These are phyloP conservation scores for Lagerstroemia speciosa DNA, from an alignment of 345 rosid genomes.

Conservation along the genomic window DNA sequence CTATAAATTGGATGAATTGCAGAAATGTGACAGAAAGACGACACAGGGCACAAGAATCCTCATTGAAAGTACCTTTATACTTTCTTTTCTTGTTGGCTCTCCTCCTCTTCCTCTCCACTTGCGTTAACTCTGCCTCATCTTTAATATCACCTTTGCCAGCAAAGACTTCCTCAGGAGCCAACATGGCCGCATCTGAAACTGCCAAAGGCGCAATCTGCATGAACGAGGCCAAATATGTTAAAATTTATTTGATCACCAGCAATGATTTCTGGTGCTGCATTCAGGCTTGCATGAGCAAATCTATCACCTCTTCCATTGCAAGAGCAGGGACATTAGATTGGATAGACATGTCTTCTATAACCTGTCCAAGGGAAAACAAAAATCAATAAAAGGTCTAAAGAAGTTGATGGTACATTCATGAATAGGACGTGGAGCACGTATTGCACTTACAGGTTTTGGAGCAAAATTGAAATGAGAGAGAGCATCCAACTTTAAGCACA, in stretches of 20 bases:
- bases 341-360: slow-evolving; percentile 82
- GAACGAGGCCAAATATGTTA: not conserved
- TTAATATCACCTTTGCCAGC: slow-evolving; percentile 71
- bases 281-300: not conserved
- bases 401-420: not conserved
- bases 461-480: slow-evolving; percentile 95
- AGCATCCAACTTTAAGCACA: slow-evolving; percentile 91
- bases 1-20: not conserved
- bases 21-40: not conserved
- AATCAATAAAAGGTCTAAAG: not conserved
- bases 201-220: slow-evolving; percentile 82
- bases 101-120: slow-evolving; percentile 84
- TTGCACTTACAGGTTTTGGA: slow-evolving; percentile 85
- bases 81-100: slow-evolving; percentile 96
- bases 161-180: slow-evolving; percentile 94
- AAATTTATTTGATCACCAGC: not conserved
- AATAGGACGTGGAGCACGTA: slow-evolving; percentile 6
- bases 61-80: slow-evolving; percentile 47
- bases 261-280: not conserved
- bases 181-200: slow-evolving; percentile 93
- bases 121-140: slow-evolving; percentile 77
- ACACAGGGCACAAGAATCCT: not conserved
- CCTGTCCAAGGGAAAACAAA: slow-evolving; percentile 28
- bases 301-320: slow-evolving; percentile 92
- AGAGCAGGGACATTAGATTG: slow-evolving; percentile 89